A percentile compares a stretch with the other conserved stretches of the same genome.
Conservation (phyloP, 108 stramenopile genomes). For the Thalassiosira profunda region DNA sequence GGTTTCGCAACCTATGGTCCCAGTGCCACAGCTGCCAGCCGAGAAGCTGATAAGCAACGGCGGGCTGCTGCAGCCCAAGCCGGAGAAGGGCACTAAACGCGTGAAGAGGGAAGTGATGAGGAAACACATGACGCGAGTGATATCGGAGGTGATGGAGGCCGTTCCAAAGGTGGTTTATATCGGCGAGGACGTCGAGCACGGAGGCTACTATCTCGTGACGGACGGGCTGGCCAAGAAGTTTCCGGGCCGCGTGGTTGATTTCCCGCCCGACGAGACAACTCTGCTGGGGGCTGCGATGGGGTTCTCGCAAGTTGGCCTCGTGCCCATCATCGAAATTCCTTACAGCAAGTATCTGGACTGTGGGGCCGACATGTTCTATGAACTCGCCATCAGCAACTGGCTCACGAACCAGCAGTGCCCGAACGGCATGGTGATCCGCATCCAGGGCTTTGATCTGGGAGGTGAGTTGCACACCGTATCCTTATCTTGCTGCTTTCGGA, state of each 20-base stretch:
- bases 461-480: neutral
- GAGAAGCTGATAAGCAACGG: neutral
- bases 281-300: constrained; percentile 84
- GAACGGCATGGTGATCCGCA: constrained; percentile 81
- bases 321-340: constrained; percentile 90
- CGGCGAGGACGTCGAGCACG: constrained; percentile 91
- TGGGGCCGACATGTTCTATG: constrained; percentile 85
- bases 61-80: neutral
- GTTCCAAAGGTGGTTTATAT: constrained; percentile 76
- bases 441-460: constrained; percentile 91
- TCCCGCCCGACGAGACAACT: constrained; percentile 93
- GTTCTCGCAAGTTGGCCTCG: constrained; percentile 76
- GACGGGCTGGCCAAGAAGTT: constrained; percentile 69
- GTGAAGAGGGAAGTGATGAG: constrained; percentile 77
- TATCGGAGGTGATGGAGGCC: constrained; percentile 57
- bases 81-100: neutral
- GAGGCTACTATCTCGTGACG: constrained; percentile 90
- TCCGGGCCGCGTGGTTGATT: constrained; percentile 74
- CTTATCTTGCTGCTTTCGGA: constrained; percentile 4
- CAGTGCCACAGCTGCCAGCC: constrained; percentile 17
- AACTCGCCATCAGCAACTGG: constrained; percentile 84
- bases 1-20: constrained; percentile 57
- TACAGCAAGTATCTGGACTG: constrained; percentile 94
- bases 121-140: constrained; percentile 83
- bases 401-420: constrained; percentile 54